Percentiles rank a stretch among this genome's conserved stretches.
Evolutionary conservation across 2,329 filamentous ascomycete species (phyloP).

Genomic region (Hymenoscyphus repandus): DNA sequence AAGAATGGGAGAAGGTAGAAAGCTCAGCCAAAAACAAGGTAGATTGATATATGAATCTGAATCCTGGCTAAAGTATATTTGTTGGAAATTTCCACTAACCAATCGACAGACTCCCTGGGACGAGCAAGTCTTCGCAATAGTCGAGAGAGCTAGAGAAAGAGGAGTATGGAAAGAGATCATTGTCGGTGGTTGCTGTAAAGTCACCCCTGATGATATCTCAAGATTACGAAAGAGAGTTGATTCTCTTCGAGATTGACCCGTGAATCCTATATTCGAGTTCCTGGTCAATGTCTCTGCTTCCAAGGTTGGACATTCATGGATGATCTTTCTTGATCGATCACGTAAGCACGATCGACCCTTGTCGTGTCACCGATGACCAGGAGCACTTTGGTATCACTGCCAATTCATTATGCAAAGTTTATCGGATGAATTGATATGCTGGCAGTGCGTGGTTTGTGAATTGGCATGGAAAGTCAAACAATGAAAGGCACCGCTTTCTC

Average conservation of each 20-base stretch:
- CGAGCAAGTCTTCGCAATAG: slow-evolving; percentile 31
- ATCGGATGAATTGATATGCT: no score
- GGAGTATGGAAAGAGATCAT: slow-evolving; percentile 32
- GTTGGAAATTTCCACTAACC: neutral
- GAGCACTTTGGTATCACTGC: no score
- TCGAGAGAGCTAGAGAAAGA: slow-evolving; percentile 26
- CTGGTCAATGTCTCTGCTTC: no score
- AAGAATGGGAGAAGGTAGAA: slow-evolving; percentile 49
- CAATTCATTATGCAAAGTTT: no score
- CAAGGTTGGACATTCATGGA: no score
- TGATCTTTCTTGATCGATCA: no score
- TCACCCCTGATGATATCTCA: slow-evolving; percentile 31
- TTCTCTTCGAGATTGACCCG: slow-evolving; percentile 1
- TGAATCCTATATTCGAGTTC: neutral
- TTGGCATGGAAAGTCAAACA: no score
- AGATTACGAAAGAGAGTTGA: slow-evolving; percentile 25
- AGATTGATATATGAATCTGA: slow-evolving; percentile 1
- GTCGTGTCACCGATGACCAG: no score
- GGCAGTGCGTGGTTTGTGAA: no score
- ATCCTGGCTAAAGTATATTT: neutral
- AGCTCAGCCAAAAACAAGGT: slow-evolving; percentile 8
- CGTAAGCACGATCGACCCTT: no score
- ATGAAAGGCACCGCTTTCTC: no score
- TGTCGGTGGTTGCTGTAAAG: slow-evolving; percentile 43
- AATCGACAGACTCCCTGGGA: slow-evolving; percentile 31